Percentiles rank a stretch among this genome's conserved stretches.
Evolutionary conservation across 2,329 filamentous ascomycete genomes (phyloP).

Genomic region (Magnaporthiopsis poae): DNA sequence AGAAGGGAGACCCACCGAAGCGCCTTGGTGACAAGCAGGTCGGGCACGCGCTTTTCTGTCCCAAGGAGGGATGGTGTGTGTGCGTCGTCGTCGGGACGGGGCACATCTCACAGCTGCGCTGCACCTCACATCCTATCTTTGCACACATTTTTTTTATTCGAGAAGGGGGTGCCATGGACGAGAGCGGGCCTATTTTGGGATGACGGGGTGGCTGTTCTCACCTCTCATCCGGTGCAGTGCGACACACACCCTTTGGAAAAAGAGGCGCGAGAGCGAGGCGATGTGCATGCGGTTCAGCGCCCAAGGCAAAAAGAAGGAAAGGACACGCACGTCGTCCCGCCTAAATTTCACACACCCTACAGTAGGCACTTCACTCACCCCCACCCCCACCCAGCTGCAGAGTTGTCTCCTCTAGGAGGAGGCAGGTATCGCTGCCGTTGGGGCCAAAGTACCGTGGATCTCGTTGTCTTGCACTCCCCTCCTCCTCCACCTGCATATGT

Average conservation of each 20-base stretch:
- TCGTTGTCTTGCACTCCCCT: not conserved
- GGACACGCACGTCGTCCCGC: not conserved
- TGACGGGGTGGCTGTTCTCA: conserved; percentile 1
- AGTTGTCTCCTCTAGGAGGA: not conserved
- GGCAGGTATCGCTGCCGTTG: not conserved
- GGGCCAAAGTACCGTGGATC: not conserved
- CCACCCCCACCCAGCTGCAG: not conserved
- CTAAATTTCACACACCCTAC: not conserved
- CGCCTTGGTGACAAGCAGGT: not conserved
- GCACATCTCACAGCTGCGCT: not conserved
- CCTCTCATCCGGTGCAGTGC: not conserved
- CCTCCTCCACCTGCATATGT: not conserved
- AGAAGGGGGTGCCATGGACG: too few relatives aligned
- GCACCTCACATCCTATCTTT: not conserved
- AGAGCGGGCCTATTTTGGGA: conserved; percentile 2
- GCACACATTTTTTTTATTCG: not conserved
- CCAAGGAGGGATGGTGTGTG: too few relatives aligned
- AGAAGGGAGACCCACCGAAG: not conserved
- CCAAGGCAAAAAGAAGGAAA: not conserved
- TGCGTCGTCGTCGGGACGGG: too few relatives aligned
- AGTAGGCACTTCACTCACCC: not conserved
- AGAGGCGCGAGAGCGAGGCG: not conserved
- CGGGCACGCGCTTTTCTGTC: not conserved
- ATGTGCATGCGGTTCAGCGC: conserved; percentile 2
- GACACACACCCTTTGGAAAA: not conserved